A percentile compares a stretch with the other conserved stretches of the same genome.
Evolutionary conservation across 345 rosid genomes (phyloP).

Genomic region (Cardiospermum halicacabum): DNA sequence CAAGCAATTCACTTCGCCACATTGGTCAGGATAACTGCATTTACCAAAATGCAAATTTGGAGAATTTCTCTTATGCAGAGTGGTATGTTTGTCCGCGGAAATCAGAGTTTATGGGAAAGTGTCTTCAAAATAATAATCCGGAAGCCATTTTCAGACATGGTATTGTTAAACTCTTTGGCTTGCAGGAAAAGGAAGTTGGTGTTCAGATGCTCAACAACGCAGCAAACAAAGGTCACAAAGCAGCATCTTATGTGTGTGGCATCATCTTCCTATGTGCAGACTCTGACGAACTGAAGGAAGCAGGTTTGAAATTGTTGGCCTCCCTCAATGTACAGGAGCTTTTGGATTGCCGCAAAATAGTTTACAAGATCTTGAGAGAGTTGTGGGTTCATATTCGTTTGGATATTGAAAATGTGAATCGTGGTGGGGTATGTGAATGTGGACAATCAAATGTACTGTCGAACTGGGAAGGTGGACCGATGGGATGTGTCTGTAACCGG

Average conservation of each 20-base stretch:
- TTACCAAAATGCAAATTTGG: neutral
- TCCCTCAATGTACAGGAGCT: neutral
- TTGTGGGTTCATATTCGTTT: too few relatives aligned
- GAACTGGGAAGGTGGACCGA: too few relatives aligned
- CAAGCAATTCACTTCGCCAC: conserved; percentile 2
- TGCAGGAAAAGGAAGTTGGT: neutral
- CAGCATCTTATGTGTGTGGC: neutral
- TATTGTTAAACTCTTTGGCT: neutral
- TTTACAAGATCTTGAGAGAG: too few relatives aligned
- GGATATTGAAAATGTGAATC: too few relatives aligned
- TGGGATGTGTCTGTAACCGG: too few relatives aligned
- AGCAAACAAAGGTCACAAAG: neutral
- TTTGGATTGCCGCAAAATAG: neutral
- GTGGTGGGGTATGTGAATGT: too few relatives aligned
- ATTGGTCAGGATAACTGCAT: neutral
- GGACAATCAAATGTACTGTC: too few relatives aligned
- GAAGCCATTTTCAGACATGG: conserved; percentile 1
- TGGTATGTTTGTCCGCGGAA: neutral
- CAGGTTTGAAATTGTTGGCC: neutral
- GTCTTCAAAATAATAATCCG: neutral
- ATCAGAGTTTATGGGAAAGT: neutral
- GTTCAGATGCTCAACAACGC: neutral
- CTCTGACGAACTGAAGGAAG: too few relatives aligned
- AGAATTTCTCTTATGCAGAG: neutral
- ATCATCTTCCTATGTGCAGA: neutral